Percentiles rank a stretch among this genome's conserved stretches.
phyloP scores from a whole-genome alignment of 129 eudicot genomes.

The Rutidosis leptorrhynchoides region DNA sequence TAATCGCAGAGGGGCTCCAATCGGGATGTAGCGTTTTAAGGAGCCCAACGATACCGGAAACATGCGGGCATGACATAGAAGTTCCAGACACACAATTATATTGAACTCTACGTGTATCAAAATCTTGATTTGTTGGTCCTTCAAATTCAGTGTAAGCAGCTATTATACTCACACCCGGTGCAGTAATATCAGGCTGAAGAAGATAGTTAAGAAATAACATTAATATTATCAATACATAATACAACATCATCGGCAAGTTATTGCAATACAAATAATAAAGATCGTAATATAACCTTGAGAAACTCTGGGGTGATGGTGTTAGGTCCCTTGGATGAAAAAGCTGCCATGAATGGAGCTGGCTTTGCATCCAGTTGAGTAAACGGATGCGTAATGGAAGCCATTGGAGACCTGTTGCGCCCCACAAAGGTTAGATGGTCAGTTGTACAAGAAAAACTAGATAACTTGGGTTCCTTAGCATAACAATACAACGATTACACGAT shows the following conservation, averaged over 20 bases:
- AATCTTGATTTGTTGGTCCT: constrained; percentile 72
- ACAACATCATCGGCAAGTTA: not conserved
- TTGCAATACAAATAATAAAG: not conserved
- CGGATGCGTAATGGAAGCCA: constrained; percentile 57
- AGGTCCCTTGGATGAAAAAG: constrained; percentile 77
- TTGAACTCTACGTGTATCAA: constrained; percentile 59
- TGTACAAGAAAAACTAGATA: not conserved
- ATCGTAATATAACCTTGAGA: constrained; percentile 50
- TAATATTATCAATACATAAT: constrained; percentile 2
- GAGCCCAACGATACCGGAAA: constrained; percentile 83
- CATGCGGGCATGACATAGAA: constrained; percentile 97
- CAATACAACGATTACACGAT: not conserved
- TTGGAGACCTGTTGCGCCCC: constrained; percentile 45
- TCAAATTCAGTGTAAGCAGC: constrained; percentile 79
- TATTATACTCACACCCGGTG: constrained; percentile 85
- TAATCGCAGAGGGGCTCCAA: constrained; percentile 94
- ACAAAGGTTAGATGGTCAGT: not conserved
- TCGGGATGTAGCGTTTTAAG: constrained; percentile 75
- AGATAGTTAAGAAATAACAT: constrained; percentile 6
- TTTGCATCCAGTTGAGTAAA: constrained; percentile 59
- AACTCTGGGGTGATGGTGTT: constrained; percentile 58
- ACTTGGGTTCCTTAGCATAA: not conserved
- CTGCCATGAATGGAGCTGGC: constrained; percentile 94
- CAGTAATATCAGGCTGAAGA: constrained; percentile 81
- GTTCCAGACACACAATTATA: constrained; percentile 76